These are phyloP conservation scores for Sedum album DNA, from an alignment of 164 flowering plant genomes.

Conservation along the genomic window DNA sequence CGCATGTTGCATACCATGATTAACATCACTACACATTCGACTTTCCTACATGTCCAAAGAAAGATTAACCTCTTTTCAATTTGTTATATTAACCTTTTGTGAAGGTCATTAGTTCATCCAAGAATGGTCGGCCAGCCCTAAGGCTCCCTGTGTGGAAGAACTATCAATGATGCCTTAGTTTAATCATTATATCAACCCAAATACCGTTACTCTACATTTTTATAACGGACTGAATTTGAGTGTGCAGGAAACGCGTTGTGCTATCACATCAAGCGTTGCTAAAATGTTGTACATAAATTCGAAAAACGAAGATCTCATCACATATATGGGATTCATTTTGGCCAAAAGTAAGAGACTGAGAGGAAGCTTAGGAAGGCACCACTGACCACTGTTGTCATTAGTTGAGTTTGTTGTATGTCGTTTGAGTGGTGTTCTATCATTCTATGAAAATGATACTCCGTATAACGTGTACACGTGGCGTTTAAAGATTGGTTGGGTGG, in stretches of 20 bases:
- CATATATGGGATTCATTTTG: conserved; percentile 1
- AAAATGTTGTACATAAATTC: background rate
- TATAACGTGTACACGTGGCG: background rate
- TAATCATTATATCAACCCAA: background rate
- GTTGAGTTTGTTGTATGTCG: conserved; percentile 6
- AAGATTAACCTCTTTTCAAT: background rate
- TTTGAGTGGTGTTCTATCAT: conserved; percentile 6
- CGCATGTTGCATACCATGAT: background rate
- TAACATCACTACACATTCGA: background rate
- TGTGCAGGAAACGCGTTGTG: background rate
- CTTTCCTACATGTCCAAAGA: background rate
- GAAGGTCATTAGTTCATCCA: background rate
- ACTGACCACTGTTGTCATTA: background rate
- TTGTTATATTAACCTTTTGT: background rate
- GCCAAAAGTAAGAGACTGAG: background rate
- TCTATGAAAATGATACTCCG: conserved; percentile 2
- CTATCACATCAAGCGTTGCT: background rate
- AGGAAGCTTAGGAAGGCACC: background rate
- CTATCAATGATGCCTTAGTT: background rate
- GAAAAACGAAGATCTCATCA: background rate
- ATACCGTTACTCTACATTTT: background rate
- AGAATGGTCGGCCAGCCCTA: conserved; percentile 7
- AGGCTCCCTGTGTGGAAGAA: background rate
- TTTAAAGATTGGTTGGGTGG: background rate
- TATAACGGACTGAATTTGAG: background rate